Conservation (phyloP, 2,329 filamentous ascomycete species). For the Aspergillus niger region DNA sequence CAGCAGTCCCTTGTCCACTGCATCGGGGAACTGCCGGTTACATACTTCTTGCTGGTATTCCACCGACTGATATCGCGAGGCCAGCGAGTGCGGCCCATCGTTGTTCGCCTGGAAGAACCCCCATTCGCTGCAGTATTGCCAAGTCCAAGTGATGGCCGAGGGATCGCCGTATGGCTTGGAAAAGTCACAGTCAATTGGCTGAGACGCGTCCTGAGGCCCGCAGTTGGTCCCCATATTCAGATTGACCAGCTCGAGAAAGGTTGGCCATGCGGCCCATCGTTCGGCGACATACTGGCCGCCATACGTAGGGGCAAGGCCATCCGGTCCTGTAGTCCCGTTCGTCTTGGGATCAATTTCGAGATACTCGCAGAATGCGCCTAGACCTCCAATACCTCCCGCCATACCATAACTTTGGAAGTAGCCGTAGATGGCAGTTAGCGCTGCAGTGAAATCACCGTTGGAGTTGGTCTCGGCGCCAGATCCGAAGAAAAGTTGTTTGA, state of each 20-base stretch:
- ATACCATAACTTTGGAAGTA: conserved; percentile 50
- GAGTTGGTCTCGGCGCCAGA: conserved; percentile 48
- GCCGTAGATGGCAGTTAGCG: conserved; percentile 43
- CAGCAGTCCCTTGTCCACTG: conserved; percentile 40
- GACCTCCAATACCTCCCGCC: conserved; percentile 34
- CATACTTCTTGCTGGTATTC: conserved; percentile 49
- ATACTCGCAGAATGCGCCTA: conserved; percentile 50
- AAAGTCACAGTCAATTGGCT: conserved; percentile 41
- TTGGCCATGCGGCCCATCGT: conserved; percentile 46
- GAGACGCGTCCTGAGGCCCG: conserved; percentile 28
- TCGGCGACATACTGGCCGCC: conserved; percentile 46
- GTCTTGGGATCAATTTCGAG: conserved; percentile 48
- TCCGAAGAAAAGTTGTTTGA: conserved; percentile 55
- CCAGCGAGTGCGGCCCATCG: conserved; percentile 48
- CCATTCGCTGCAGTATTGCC: conserved; percentile 58
- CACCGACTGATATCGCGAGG: conserved; percentile 51
- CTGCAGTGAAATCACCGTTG: conserved; percentile 52
- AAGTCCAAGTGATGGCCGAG: conserved; percentile 48
- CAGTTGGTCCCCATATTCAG: conserved; percentile 45
- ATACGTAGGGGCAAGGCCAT: conserved; percentile 45
- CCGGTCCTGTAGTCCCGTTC: conserved; percentile 37
- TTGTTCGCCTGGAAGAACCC: conserved; percentile 55
- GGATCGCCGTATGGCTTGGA: conserved; percentile 38
- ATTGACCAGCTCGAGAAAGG: conserved; percentile 43
- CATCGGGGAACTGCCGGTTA: conserved; percentile 52